A percentile compares a stretch with the other conserved stretches of the same genome.
These are phyloP conservation scores for Leccinum laetum DNA, from an alignment of 1,284 basidiomycete genomes.

Conservation along the genomic window DNA sequence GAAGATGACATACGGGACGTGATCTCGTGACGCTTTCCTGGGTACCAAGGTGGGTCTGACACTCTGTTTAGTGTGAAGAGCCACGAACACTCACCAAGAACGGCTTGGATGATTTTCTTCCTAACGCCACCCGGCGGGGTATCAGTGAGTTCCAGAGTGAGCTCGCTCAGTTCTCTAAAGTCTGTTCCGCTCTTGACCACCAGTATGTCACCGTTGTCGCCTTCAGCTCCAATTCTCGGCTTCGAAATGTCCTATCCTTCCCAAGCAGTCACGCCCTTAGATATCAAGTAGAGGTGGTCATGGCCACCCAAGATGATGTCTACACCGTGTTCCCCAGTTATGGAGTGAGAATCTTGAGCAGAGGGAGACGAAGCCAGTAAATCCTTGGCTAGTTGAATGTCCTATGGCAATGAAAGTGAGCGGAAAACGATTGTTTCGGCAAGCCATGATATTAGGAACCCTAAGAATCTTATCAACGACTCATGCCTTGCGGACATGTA, in stretches of 20 bases:
- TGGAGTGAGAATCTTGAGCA: slow-evolving; percentile 44
- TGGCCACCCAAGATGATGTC: slow-evolving; percentile 90
- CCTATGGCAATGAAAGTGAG: slow-evolving; percentile 38
- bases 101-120: slow-evolving; percentile 60
- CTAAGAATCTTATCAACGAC: slow-evolving; percentile 14
- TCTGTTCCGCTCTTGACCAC: slow-evolving; percentile 90
- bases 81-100: slow-evolving; percentile 49
- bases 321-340: slow-evolving; percentile 68
- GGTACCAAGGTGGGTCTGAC: not conserved
- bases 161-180: slow-evolving; percentile 85
- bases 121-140: slow-evolving; percentile 67
- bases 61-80: not conserved
- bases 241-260: slow-evolving; percentile 62
- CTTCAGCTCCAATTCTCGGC: slow-evolving; percentile 68
- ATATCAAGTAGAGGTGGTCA: slow-evolving; percentile 86
- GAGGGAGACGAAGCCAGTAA: slow-evolving; percentile 60
- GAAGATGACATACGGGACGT: slow-evolving; percentile 63
- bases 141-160: slow-evolving; percentile 65
- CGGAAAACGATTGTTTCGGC: slow-evolving; percentile 13
- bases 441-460: slow-evolving; percentile 38
- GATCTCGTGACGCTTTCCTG: slow-evolving; percentile 67
- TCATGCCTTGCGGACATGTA: not conserved
- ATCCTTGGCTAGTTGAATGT: slow-evolving; percentile 62
- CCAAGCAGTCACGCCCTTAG: slow-evolving; percentile 76
- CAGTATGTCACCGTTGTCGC: slow-evolving; percentile 71